A percentile compares a stretch with the other conserved stretches of the same genome.
These are phyloP conservation scores for Oryza glaberrima DNA, from an alignment of 176 grass and related monocot genomes.

Conservation along the genomic window DNA sequence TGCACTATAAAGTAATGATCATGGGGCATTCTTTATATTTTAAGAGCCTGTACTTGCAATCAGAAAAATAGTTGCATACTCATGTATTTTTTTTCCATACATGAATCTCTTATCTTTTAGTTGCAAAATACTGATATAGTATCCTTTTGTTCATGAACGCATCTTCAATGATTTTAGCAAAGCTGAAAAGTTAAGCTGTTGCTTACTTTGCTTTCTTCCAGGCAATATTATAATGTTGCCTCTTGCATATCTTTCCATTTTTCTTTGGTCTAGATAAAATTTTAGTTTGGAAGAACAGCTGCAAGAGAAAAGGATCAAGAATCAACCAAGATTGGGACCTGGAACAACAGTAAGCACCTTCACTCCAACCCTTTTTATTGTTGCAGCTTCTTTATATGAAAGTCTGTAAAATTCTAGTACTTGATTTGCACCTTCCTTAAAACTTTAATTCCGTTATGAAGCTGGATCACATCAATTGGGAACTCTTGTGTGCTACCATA, in stretches of 20 bases:
- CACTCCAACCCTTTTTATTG: neutral
- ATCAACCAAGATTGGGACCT: conserved; percentile 19
- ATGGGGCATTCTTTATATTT: neutral
- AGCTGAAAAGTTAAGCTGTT: conserved; percentile 3
- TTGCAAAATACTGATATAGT: neutral
- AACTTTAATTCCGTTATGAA: conserved; percentile 19
- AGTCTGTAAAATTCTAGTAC: conserved; percentile 16
- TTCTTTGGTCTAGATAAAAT: conserved; percentile 28
- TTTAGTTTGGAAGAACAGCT: conserved; percentile 4
- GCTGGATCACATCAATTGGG: conserved; percentile 4
- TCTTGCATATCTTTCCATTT: neutral
- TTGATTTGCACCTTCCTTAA: conserved; percentile 10
- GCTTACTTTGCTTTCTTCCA: neutral
- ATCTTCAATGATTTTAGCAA: neutral
- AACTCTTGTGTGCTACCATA: neutral
- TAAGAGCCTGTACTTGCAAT: conserved; percentile 23
- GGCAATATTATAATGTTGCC: neutral
- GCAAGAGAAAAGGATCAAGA: conserved; percentile 14
- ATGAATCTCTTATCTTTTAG: conserved; percentile 18
- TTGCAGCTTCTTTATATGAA: neutral
- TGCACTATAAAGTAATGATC: neutral
- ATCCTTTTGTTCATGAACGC: neutral
- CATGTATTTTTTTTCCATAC: neutral
- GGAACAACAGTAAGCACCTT: neutral
- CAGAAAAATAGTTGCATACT: neutral